Conservation (phyloP, 495 filamentous ascomycete genomes). For the Sporormia fimetaria region DNA sequence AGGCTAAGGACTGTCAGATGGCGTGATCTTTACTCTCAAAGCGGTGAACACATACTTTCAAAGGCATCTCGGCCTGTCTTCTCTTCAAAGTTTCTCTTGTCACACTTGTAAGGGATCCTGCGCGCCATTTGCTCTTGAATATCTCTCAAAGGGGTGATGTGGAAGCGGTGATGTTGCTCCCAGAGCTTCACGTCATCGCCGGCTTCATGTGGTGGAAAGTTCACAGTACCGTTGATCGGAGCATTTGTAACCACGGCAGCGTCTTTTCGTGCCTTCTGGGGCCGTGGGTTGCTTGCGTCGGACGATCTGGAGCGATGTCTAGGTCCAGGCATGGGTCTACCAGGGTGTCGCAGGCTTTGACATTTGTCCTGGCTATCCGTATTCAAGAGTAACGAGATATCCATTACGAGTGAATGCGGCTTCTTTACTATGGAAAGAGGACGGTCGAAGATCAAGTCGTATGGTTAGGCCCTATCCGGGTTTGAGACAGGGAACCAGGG, state of each 20-base stretch:
- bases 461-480: constrained; percentile 17
- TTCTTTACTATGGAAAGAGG: constrained; percentile 1
- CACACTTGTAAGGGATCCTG: constrained; percentile 86
- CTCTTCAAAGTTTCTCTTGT: constrained; percentile 75
- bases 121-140: constrained; percentile 53
- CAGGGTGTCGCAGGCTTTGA: constrained; percentile 4
- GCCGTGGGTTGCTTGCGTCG: constrained; percentile 27
- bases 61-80: constrained; percentile 80
- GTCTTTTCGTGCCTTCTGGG: constrained; percentile 47
- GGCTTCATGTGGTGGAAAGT: constrained; percentile 56
- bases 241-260: constrained; percentile 46
- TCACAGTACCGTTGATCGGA: constrained; percentile 47
- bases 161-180: constrained; percentile 47
- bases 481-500: constrained; percentile 15
- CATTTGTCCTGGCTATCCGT: constrained; percentile 13
- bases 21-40: too few relatives aligned
- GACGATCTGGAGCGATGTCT: constrained; percentile 1
- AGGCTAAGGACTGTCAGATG: constrained; percentile 61
- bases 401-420: constrained; percentile 10
- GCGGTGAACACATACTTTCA: constrained; percentile 50
- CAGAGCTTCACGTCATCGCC: constrained; percentile 42
- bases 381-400: constrained; percentile 26
- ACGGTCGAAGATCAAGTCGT: constrained; percentile 12
- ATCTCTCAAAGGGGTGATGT: constrained; percentile 53
- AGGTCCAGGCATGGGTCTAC: constrained; percentile 8